Conservation (phyloP, 2,329 filamentous ascomycete species). For the Alternaria brassicae region DNA sequence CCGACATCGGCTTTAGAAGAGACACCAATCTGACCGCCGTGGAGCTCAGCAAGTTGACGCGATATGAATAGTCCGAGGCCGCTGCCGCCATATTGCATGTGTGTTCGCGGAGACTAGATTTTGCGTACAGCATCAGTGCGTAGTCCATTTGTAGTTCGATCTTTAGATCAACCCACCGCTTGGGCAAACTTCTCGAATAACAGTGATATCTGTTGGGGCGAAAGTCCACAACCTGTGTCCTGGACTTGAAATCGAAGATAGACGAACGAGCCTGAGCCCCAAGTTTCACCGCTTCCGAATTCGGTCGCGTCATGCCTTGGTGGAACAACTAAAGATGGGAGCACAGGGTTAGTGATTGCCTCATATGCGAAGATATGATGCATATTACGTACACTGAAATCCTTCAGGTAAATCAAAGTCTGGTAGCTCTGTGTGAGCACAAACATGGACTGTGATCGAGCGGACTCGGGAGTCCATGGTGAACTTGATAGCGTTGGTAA, state of each 20-base stretch:
- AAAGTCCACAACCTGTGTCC: slow-evolving; percentile 45
- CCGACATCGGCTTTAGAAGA: slow-evolving; percentile 39
- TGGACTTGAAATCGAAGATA: slow-evolving; percentile 42
- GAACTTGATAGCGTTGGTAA: slow-evolving; percentile 59
- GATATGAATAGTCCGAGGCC: slow-evolving; percentile 50
- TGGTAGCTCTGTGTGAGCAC: slow-evolving; percentile 45
- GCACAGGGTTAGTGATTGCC: not conserved
- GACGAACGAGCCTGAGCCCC: slow-evolving; percentile 37
- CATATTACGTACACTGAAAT: slow-evolving; percentile 23
- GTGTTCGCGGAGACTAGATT: slow-evolving; percentile 38
- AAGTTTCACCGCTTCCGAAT: slow-evolving; percentile 33
- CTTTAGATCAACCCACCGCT: slow-evolving; percentile 10
- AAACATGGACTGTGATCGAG: slow-evolving; percentile 49
- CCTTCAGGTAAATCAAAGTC: slow-evolving; percentile 21
- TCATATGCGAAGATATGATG: not conserved
- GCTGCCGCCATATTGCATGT: slow-evolving; percentile 46
- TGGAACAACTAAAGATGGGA: slow-evolving; percentile 25
- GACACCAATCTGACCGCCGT: slow-evolving; percentile 47
- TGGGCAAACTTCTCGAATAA: slow-evolving; percentile 45
- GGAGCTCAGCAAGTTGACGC: slow-evolving; percentile 44
- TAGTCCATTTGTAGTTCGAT: not conserved
- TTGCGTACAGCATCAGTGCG: not conserved
- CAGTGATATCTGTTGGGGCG: slow-evolving; percentile 38
- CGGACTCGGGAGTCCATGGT: slow-evolving; percentile 47
- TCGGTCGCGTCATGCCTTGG: slow-evolving; percentile 23